Evolutionary conservation across 2,329 filamentous ascomycete genomes (phyloP), one percentile per base, ranked within the genome.

Genomic region (Sarocladium strictum): DNA sequence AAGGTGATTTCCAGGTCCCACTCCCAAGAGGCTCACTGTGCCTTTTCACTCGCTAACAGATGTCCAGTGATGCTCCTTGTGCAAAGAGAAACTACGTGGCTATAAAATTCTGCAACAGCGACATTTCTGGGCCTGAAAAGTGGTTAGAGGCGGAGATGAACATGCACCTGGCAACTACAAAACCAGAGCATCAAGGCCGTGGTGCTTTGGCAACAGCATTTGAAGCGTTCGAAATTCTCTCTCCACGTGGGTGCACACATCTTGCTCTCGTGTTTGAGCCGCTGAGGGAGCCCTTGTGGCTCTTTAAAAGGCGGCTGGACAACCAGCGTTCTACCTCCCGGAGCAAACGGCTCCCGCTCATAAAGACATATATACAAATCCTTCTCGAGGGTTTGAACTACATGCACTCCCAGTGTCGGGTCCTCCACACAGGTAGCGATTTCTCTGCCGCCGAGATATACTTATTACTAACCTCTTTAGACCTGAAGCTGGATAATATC

Each of bases 371-470:
- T 35, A 62, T 78, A 26, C 55, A 55, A 14, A 60, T 58, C 26
- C 57, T 65, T 12, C 69, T 76, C 21, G 65, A 67, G 35, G 73
- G 71, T 17, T 66, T 76, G 3, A 70, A 76, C 47, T 66, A 61
- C 27, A 58, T 76, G 37, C 73, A 76, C 58, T 66, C 64, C 3
- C 68, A 75, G 58, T 70, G 68, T 62, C 68, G 70, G 33, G 60
- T 77, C 55, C 65, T 75, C 21, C 74, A 77, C 59, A 76, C 71
- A 51, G 72, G 71, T 73, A 65, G 32, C 58, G 24, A 12, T 32
- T 21, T 24, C 32, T 45, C 17, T 14, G 12, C 15, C 43, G 5
- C 17, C 21, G 1, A 40, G 24, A 45, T 26, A 1, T 23, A 35
- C 17, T 11, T 1, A 27, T 49, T 21, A 37, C 21, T 47, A 47